Evolutionary conservation across 2,329 filamentous ascomycete genomes (phyloP), one percentile per base, ranked within the genome.

Genomic region (Penicillium crustosum): DNA sequence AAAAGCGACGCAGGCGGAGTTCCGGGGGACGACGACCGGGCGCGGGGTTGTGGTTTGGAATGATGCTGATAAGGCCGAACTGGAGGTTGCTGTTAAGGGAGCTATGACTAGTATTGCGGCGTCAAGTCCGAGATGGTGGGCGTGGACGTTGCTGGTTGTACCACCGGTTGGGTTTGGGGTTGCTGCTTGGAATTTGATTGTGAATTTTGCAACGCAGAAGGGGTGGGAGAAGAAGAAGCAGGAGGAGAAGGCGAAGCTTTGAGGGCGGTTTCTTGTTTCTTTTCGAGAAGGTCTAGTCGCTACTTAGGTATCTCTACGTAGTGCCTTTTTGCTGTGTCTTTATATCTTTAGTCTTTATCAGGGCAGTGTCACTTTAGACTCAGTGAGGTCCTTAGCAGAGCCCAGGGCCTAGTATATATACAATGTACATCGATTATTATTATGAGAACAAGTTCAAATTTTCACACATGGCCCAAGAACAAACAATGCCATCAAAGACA

Each of bases 11-110:
- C 81, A 91, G 71, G 90, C 88, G 60, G 81, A 89, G 75, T 86
- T 83, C 47, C 80, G 91, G 45, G 51, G 72, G 1, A 70, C 76
- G 44, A 86, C 85, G 4, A 68, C 73, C 42, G 80, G 78, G 7
- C 83, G 82, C 48, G 93, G 93, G 0, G 83, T 92, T 4, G 91
- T 97, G 35, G 83, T 99, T 25, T 94, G 90, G 90, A 99, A 99
- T 77, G 93, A 97, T 76, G 85, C 85, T 2, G 86, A 85, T 47
- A 87, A 81, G 69, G 86, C 86, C 36, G 85, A 91, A 61, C 74
- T 99, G 69, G 83, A 84, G 74, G 74, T 70, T 50, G 86, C 91
- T 73, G 78, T 97, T 12, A 81, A 82, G 51, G 79, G 77, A 58
- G 89, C 87, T 8, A 86, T 97, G 78, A 70, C 68, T 4, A 81